A percentile compares a stretch with the other conserved stretches of the same genome.
Evolutionary conservation across 2,329 filamentous ascomycete genomes (phyloP).

Genomic region (Penicillium concentricum): DNA sequence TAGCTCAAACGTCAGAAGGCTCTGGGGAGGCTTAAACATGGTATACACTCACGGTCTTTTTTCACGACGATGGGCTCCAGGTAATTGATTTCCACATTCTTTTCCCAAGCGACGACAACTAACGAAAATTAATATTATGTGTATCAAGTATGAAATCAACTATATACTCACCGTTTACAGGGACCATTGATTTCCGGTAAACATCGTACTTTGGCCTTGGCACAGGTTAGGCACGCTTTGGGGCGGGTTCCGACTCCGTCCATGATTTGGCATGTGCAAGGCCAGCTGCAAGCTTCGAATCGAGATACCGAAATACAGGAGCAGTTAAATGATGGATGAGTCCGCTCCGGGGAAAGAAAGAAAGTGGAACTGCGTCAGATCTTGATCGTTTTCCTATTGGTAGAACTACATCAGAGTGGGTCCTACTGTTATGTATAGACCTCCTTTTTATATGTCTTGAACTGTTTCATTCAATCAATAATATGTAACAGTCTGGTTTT

Average conservation of each 20-base stretch:
- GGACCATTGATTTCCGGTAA: slow-evolving; percentile 13
- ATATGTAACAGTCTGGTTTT: no score
- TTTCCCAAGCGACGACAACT: slow-evolving; percentile 31
- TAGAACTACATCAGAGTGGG: background rate
- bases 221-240: slow-evolving; percentile 21
- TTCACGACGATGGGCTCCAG: slow-evolving; percentile 25
- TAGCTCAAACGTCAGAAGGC: slow-evolving; percentile 3
- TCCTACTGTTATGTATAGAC: background rate
- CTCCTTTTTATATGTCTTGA: background rate
- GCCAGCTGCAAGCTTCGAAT: background rate
- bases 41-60: slow-evolving; percentile 11
- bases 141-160: background rate
- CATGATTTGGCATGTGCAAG: background rate
- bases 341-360: no score
- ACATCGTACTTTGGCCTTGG: slow-evolving; percentile 24
- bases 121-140: background rate
- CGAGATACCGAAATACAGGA: background rate
- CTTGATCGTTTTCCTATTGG: background rate
- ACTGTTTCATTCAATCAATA: no score
- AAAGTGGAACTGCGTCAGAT: background rate
- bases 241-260: slow-evolving; percentile 10
- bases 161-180: slow-evolving; percentile 16
- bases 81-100: slow-evolving; percentile 25
- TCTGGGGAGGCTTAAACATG: background rate
- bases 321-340: background rate